These are phyloP conservation scores for Larix kaempferi DNA, from an alignment of 75 land plant species.

Conservation along the genomic window DNA sequence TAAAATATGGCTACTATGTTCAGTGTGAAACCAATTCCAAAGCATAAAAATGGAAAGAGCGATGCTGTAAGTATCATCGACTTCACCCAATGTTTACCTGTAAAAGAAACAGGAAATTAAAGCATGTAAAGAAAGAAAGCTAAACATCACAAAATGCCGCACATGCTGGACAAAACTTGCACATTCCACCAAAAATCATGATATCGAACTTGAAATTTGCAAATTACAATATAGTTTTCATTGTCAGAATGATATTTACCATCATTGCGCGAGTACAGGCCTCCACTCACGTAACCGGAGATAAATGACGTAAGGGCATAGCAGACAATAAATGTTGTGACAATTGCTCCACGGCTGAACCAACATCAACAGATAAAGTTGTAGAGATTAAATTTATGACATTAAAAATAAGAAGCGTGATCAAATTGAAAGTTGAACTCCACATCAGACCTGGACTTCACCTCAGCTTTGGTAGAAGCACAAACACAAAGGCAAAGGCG, in stretches of 20 bases:
- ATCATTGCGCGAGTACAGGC: slow-evolving; percentile 38
- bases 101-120: slow-evolving; percentile 1
- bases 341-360: slow-evolving; percentile 40
- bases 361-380: slow-evolving; percentile 7
- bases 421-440: not conserved
- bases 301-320: slow-evolving; percentile 37
- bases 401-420: not conserved
- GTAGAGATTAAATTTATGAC: not conserved
- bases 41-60: slow-evolving; percentile 32
- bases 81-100: slow-evolving; percentile 39
- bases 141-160: not conserved
- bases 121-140: not conserved
- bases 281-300: slow-evolving; percentile 31
- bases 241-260: slow-evolving; percentile 13
- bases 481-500: not conserved
- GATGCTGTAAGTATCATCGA: slow-evolving; percentile 36
- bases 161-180: not conserved
- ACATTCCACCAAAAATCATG: not conserved
- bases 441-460: not conserved
- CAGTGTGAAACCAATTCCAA: slow-evolving; percentile 30
- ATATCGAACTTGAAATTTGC: slow-evolving; percentile 1
- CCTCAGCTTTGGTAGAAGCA: too few species aligned
- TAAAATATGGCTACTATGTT: slow-evolving; percentile 32
- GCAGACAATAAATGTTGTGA: slow-evolving; percentile 34
- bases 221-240: not conserved